These are phyloP conservation scores for Ceratocystiopsis minuta DNA, from an alignment of 2,329 filamentous ascomycete species.

Conservation along the genomic window DNA sequence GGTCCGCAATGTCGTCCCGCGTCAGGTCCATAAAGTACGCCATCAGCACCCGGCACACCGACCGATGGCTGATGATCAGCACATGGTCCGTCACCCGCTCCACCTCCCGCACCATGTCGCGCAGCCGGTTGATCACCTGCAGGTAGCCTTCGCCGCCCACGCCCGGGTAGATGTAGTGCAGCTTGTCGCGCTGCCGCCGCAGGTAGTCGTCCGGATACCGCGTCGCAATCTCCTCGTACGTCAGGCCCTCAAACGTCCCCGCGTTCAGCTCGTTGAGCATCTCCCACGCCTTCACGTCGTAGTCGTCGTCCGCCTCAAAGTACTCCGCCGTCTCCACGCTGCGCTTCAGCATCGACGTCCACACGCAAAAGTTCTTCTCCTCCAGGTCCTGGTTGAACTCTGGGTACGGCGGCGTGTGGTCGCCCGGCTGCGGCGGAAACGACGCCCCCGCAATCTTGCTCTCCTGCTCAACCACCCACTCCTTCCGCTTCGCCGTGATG, in stretches of 20 bases:
- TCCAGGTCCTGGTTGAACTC: conserved; percentile 54
- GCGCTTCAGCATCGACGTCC: conserved; percentile 92
- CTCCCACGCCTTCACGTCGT: conserved; percentile 92
- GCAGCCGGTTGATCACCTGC: conserved; percentile 87
- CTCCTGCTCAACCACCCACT: conserved; percentile 71
- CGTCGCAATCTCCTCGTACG: conserved; percentile 75
- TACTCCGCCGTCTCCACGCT: conserved; percentile 74
- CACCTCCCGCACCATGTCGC: conserved; percentile 89
- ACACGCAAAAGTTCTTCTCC: conserved; percentile 89
- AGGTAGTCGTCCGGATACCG: conserved; percentile 65
- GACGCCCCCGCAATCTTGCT: conserved; percentile 58
- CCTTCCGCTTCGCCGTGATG: conserved; percentile 59
- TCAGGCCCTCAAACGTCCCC: conserved; percentile 84
- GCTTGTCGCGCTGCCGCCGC: conserved; percentile 67
- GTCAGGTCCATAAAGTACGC: conserved; percentile 93
- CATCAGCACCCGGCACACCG: conserved; percentile 77
- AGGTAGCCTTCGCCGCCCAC: conserved; percentile 92
- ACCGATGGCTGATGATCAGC: conserved; percentile 80
- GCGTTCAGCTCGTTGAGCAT: conserved; percentile 96
- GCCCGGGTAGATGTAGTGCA: conserved; percentile 91
- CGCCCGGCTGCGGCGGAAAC: conserved; percentile 80
- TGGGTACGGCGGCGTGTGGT: conserved; percentile 87
- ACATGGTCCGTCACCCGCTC: conserved; percentile 95
- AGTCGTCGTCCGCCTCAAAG: conserved; percentile 82
- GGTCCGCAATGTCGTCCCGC: conserved; percentile 77